A percentile compares a stretch with the other conserved stretches of the same genome.
These are phyloP conservation scores for Bacterosira constricta DNA, from an alignment of 108 stramenopile genomes.

Conservation along the genomic window DNA sequence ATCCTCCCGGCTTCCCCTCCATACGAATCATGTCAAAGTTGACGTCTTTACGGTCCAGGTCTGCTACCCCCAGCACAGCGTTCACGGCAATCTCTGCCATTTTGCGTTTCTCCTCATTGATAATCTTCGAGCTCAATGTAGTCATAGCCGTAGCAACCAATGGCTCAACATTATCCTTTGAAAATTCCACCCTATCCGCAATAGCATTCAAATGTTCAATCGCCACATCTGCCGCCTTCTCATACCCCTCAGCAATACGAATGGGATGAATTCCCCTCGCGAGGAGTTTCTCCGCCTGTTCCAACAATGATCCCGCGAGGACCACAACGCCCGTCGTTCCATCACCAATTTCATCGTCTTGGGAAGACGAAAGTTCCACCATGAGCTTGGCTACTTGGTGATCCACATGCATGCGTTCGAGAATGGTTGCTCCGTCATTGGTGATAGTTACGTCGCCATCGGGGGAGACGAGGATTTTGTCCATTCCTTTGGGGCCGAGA, in stretches of 20 bases:
- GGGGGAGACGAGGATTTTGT: constrained; percentile 97
- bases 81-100: constrained; percentile 97
- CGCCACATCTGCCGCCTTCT: constrained; percentile 93
- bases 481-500: constrained; percentile 99
- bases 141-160: constrained; percentile 96
- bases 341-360: constrained; percentile 99
- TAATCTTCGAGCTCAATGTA: constrained; percentile 95
- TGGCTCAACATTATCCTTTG: constrained; percentile 85
- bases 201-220: constrained; percentile 85
- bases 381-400: constrained; percentile 96
- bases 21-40: constrained; percentile 99
- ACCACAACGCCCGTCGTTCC: constrained; percentile 99
- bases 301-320: constrained; percentile 95
- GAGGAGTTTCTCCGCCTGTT: constrained; percentile 96
- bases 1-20: constrained; percentile 99
- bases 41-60: constrained; percentile 96
- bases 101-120: constrained; percentile 93
- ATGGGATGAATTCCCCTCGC: constrained; percentile 96
- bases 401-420: constrained; percentile 94
- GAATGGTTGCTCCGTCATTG: constrained; percentile 99
- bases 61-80: constrained; percentile 95
- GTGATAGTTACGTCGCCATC: constrained; percentile 99
- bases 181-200: constrained; percentile 89
- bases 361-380: constrained; percentile 94
- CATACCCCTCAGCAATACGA: constrained; percentile 97